Percentiles rank a stretch among this genome's conserved stretches.
phyloP scores from a whole-genome alignment of 2,329 filamentous ascomycete species.

The Coleophoma eucalyptorum region DNA sequence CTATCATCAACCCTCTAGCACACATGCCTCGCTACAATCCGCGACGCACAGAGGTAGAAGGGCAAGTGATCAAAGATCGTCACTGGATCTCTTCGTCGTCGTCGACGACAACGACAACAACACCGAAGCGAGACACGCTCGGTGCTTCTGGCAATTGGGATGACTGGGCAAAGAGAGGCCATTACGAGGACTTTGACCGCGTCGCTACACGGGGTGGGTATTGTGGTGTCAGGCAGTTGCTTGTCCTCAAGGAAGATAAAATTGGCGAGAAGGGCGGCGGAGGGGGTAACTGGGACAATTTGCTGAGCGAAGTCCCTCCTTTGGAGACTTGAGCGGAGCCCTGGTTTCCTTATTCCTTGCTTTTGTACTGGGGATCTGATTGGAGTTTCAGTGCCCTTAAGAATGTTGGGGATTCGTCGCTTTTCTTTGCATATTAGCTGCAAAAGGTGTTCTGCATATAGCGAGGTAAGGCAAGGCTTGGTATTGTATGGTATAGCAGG shows the following conservation, averaged over 20 bases:
- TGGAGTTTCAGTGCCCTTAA: no score
- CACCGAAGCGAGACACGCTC: conserved; percentile 15
- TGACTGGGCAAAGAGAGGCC: conserved; percentile 24
- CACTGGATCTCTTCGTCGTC: conserved; percentile 37
- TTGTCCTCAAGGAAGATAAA: conserved; percentile 32
- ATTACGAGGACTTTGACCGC: conserved; percentile 38
- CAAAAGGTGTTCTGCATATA: no score
- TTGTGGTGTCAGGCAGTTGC: conserved; percentile 50
- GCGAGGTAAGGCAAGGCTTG: no score
- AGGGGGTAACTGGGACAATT: conserved; percentile 28
- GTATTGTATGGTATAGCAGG: no score
- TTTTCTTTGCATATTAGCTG: no score
- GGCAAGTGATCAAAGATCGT: conserved; percentile 46
- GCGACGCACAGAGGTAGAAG: conserved; percentile 54
- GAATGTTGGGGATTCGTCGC: no score
- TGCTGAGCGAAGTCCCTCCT: conserved; percentile 21
- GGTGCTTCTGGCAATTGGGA: conserved; percentile 14
- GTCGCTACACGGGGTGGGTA: conserved; percentile 48
- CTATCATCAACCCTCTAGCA: conserved; percentile 50
- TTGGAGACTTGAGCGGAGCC: conserved; percentile 5
- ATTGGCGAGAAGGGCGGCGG: conserved; percentile 13
- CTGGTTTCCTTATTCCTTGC: no score
- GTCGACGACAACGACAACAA: neutral
- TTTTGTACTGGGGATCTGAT: no score
- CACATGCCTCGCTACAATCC: conserved; percentile 57